Percentiles rank a stretch among this genome's conserved stretches.
Evolutionary conservation across 306 rosid genomes (phyloP).

Genomic region (Glycine tomentella): DNA sequence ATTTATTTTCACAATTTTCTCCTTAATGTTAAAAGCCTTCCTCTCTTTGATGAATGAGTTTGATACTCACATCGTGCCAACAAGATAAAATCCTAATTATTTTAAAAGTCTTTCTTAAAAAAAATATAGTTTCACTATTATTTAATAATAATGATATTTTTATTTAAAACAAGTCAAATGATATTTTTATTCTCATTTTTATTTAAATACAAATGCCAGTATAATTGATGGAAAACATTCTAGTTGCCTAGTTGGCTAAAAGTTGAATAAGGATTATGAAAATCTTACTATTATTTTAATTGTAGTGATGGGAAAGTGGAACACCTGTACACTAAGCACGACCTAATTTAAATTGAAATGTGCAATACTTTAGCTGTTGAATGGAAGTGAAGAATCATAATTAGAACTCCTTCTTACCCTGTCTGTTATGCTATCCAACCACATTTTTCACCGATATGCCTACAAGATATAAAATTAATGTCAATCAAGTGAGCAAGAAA

Average conservation of each 20-base stretch:
- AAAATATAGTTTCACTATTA: too few relatives aligned
- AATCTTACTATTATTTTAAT: too few relatives aligned
- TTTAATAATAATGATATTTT: neutral
- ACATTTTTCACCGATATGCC: neutral
- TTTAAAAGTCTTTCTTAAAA: too few relatives aligned
- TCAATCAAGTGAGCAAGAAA: constrained; percentile 14
- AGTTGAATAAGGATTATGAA: neutral
- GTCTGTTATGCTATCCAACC: neutral
- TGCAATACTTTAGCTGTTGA: neutral
- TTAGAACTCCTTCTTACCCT: neutral
- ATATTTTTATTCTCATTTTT: too few relatives aligned
- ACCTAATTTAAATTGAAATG: constrained; percentile 11
- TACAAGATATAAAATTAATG: neutral
- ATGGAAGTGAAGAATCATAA: neutral
- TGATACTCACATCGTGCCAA: too few relatives aligned
- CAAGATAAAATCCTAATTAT: too few relatives aligned
- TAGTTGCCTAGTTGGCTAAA: neutral
- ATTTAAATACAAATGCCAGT: too few relatives aligned
- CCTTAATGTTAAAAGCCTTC: too few relatives aligned
- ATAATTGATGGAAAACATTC: neutral
- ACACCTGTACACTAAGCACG: neutral
- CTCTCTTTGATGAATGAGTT: too few relatives aligned
- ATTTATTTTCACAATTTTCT: too few relatives aligned
- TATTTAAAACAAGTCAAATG: neutral
- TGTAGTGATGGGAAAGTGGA: neutral